Evolutionary conservation across 1,139 yeast species (phyloP).

Genomic region (Blastobotrys niveus): DNA sequence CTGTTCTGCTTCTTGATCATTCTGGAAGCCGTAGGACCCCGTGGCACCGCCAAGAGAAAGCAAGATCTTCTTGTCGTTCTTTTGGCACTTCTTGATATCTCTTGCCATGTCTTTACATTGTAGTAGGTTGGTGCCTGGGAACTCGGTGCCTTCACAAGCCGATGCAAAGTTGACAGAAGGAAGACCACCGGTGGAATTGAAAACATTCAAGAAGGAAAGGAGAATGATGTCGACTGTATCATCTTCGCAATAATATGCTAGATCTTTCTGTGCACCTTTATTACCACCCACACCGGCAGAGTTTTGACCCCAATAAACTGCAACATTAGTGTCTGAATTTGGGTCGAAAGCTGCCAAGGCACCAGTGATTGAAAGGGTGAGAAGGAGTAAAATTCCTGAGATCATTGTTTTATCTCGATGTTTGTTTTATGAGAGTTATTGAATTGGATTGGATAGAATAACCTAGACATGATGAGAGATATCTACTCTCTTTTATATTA

Average conservation of each 20-base stretch:
- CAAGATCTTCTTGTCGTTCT: slow-evolving; percentile 61
- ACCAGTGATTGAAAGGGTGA: no score
- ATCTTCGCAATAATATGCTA: slow-evolving; percentile 63
- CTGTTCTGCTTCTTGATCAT: slow-evolving; percentile 50
- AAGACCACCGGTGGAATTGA: slow-evolving; percentile 35
- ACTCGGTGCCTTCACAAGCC: slow-evolving; percentile 38
- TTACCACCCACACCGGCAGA: slow-evolving; percentile 61
- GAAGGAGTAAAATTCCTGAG: no score
- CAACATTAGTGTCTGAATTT: slow-evolving; percentile 45
- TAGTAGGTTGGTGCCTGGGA: slow-evolving; percentile 31
- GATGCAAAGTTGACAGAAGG: slow-evolving; percentile 62
- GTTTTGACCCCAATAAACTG: slow-evolving; percentile 89
- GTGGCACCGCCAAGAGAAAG: slow-evolving; percentile 81
- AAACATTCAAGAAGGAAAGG: slow-evolving; percentile 61
- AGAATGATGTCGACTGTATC: slow-evolving; percentile 40
- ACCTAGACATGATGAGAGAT: no score
- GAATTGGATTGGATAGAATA: no score
- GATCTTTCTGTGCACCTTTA: slow-evolving; percentile 45
- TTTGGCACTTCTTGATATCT: slow-evolving; percentile 71
- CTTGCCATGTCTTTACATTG: slow-evolving; percentile 39
- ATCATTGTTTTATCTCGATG: no score
- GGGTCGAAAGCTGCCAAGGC: no score
- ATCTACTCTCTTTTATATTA: no score
- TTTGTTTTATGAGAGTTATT: no score
- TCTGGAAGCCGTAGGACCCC: slow-evolving; percentile 53